Base-by-base conservation (phyloP, 208 protist genomes). In the Leishmania arabica region DNA sequence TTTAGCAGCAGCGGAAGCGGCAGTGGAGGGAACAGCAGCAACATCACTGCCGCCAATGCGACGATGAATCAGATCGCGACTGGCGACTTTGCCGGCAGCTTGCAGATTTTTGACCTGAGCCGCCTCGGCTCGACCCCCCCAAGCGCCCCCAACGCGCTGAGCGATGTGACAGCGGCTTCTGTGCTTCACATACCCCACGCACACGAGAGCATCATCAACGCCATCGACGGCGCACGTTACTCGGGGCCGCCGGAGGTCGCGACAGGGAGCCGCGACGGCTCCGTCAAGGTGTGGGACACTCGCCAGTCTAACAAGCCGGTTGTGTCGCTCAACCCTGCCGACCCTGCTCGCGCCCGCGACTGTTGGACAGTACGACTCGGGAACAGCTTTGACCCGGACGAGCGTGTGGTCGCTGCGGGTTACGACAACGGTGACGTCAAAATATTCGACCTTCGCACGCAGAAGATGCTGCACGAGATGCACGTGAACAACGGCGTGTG, bases 401-500 rank as follows among this genome's bases (percentile, higher is more conserved):
- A 99, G 86, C 95, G 98, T 51, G 90, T 95, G 27, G 90, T 98
- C 19, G 95, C 88, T n/a, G 92, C 93, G 17, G 98, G 97, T 3
- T 99, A 99, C 85, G 97, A 99, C 81, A 99, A 99, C 86, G 98
- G 98, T 40, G 98, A 99, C 83, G 86, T 99, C 58, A 99, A 99
- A 81, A 79, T 99, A 15, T 99, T 98, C 72, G 98, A 99, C 79
- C 81, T 99, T 40, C 92, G 95, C 79, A 98, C 83, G 27, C 95
- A 95, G 77, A 92, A 89, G 78, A 92, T 98, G 88, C 77, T 93
- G 34, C 96, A 96, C 80, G 96, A 99, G 85, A 97, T 98, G 69
- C 99, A 99, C 80, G 90, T 99, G 42, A 77, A 79, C 60, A 99
- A 99, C 84, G 98, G 98, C 73, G 90, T 99, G 64, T 98, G 96